Base-by-base conservation (phyloP, 78 protist species). In the Polysphondylium violaceum region DNA sequence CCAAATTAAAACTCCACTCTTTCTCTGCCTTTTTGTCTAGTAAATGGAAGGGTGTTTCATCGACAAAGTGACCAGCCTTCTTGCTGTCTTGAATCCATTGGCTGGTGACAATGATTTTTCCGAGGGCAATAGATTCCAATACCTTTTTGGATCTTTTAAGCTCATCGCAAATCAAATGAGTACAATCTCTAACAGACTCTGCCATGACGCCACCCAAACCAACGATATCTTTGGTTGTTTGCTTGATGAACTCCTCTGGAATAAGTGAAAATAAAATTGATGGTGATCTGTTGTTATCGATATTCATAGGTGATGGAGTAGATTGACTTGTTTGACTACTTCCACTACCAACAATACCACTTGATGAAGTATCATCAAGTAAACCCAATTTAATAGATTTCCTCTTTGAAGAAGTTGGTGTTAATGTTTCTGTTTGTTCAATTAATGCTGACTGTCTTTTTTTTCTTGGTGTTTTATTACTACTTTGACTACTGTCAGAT, bases 141-240 rank as follows among this genome's bases (percentile, higher is more conserved):
- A 65, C 64, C 27, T 78, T 78, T 29, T 36, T 43, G 21, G 76
- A 43, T 31, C 88, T 38, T 23, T 78, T 78, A 16, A 78, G 12
- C 31, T 67, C 65, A 51, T 78, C 65, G n/a, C 76, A 21, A 19
- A 78, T 35, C 21, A 78, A 47, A 78, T 78, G 75, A 19, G 88
- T 78, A 33, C 69, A 61, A 19, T 51, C 50, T 3, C 51, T 25
- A 29, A 65, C 29, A 43, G 25, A 36, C 17, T 36, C 72, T 51
- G 43, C 88, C 9, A 78, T 17, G 0, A 14, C n/a, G 23, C 63
- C 88, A 36, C 88, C 88, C 7, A 78, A 19, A 35, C 44, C 19
- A 23, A 31, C 6, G 9, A 33, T n/a, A 44, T 44, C 27, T 2
- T 44, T 61, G n/a, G 43, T 65, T 11, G 61, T 33, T 31, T 29